Conservation (phyloP, 2,329 filamentous ascomycete species). For the Davidsoniella virescens region DNA sequence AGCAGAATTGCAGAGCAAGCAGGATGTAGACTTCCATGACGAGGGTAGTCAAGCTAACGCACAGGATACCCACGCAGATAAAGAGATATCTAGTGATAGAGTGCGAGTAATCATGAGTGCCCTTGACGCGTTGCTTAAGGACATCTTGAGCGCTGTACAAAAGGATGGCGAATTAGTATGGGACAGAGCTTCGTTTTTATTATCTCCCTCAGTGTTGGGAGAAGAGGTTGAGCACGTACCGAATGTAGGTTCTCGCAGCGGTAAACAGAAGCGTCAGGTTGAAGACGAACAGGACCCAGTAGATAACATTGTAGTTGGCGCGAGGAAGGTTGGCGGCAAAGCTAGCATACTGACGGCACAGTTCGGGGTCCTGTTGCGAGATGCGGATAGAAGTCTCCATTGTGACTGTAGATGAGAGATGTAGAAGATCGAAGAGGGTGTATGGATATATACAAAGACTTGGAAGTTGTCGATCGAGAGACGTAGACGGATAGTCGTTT, state of each 20-base stretch:
- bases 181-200: background rate
- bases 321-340: conserved; percentile 28
- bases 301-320: conserved; percentile 29
- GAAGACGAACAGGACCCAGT: conserved; percentile 29
- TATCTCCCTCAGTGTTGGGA: background rate
- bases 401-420: background rate
- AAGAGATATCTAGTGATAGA: conserved; percentile 27
- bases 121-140: conserved; percentile 23
- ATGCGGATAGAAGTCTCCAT: conserved; percentile 8
- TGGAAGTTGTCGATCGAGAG: background rate
- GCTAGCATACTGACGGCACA: conserved; percentile 26
- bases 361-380: conserved; percentile 16
- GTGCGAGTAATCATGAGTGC: conserved; percentile 20
- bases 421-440: background rate
- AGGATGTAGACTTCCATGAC: conserved; percentile 39
- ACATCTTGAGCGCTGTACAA: conserved; percentile 20
- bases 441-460: background rate
- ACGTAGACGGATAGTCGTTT: background rate
- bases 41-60: conserved; percentile 27
- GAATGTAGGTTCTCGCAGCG: conserved; percentile 26
- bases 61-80: conserved; percentile 28
- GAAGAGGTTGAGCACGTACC: conserved; percentile 18
- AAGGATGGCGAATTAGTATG: background rate
- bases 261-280: conserved; percentile 29
- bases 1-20: conserved; percentile 40